A percentile compares a stretch with the other conserved stretches of the same genome.
Conservation (phyloP, 176 grass and related monocot species). For the Paspalum notatum region DNA sequence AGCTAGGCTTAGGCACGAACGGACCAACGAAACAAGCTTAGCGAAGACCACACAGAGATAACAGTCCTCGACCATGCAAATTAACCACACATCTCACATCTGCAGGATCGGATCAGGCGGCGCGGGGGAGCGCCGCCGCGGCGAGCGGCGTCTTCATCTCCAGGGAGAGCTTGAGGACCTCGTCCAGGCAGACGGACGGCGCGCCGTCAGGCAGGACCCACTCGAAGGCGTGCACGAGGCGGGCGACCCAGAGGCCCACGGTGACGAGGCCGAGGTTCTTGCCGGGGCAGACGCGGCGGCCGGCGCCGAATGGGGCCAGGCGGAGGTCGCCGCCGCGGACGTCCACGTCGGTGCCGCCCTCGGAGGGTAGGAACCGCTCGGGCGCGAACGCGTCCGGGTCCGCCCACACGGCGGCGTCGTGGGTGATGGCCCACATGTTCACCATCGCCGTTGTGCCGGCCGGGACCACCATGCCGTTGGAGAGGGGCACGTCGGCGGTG, state of each 20-base stretch:
- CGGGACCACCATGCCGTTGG: constrained; percentile 80
- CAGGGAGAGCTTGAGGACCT: constrained; percentile 86
- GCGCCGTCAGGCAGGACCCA: constrained; percentile 44
- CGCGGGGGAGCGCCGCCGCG: constrained; percentile 45
- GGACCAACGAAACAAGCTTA: background rate
- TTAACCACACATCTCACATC: no score
- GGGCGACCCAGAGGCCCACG: constrained; percentile 68
- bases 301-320: constrained; percentile 79
- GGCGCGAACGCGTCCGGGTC: constrained; percentile 52
- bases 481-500: constrained; percentile 62
- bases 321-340: constrained; percentile 74
- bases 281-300: constrained; percentile 79
- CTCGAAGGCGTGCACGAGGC: constrained; percentile 62
- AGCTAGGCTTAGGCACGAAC: background rate
- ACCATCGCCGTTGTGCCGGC: constrained; percentile 80
- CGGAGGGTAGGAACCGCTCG: constrained; percentile 49
- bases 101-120: background rate
- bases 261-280: constrained; percentile 82
- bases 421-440: constrained; percentile 91
- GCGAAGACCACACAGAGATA: background rate
- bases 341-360: constrained; percentile 78
- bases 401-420: constrained; percentile 64
- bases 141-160: constrained; percentile 79
- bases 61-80: background rate
- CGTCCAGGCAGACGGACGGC: constrained; percentile 49